These are phyloP conservation scores for Marasmius tenuissimus DNA, from an alignment of 1,284 basidiomycete genomes.

Conservation along the genomic window DNA sequence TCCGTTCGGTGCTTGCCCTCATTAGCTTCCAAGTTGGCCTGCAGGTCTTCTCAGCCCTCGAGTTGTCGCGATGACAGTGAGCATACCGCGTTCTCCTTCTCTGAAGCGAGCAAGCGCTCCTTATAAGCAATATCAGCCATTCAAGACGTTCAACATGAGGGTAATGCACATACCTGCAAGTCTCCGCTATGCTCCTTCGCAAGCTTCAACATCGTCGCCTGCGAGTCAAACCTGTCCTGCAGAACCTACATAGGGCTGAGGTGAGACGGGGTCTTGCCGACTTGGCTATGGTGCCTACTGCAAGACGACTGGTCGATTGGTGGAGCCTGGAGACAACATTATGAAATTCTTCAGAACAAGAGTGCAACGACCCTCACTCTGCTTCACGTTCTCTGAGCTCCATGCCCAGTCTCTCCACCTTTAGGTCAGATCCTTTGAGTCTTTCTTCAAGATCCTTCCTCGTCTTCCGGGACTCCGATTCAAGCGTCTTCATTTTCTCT, in stretches of 20 bases:
- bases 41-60: neutral
- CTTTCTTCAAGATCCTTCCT: neutral
- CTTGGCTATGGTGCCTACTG: neutral
- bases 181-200: slow-evolving; percentile 55
- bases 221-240: slow-evolving; percentile 63
- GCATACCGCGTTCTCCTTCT: slow-evolving; percentile 20
- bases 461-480: slow-evolving; percentile 2
- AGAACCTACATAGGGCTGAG: slow-evolving; percentile 35
- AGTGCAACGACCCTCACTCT: slow-evolving; percentile 4
- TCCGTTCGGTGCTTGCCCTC: slow-evolving; percentile 24
- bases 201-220: slow-evolving; percentile 47
- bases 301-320: neutral
- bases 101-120: slow-evolving; percentile 24
- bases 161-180: slow-evolving; percentile 41
- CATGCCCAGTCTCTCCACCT: neutral
- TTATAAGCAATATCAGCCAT: slow-evolving; percentile 11
- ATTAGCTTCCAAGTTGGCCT: slow-evolving; percentile 26
- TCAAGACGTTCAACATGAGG: slow-evolving; percentile 8
- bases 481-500: slow-evolving; percentile 6
- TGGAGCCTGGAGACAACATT: neutral
- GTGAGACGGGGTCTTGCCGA: neutral
- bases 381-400: slow-evolving; percentile 6
- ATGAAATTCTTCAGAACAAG: neutral
- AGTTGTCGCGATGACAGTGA: neutral
- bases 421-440: neutral